phyloP scores from a whole-genome alignment of 202 grass and related monocot genomes.

The Musa balbisiana region DNA sequence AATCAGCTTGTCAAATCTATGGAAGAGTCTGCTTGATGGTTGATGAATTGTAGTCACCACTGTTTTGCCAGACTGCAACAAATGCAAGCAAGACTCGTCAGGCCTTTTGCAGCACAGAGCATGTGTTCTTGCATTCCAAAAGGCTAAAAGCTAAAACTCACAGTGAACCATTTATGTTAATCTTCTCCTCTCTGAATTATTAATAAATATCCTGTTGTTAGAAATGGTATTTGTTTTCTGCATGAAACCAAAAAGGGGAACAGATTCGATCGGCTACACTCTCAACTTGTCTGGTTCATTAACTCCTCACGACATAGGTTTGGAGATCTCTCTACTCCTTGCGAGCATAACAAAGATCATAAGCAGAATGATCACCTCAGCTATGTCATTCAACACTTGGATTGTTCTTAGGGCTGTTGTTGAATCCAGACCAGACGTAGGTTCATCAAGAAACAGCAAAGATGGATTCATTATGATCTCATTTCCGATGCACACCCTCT shows the following conservation, averaged over 20 bases:
- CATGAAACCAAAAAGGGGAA: no score
- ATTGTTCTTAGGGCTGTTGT: slow-evolving; percentile 83
- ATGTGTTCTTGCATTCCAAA: no score
- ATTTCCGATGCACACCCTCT: slow-evolving; percentile 92
- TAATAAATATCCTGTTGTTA: no score
- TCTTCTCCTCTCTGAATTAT: no score
- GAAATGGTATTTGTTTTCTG: no score
- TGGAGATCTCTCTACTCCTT: background rate
- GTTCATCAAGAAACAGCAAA: slow-evolving; percentile 90
- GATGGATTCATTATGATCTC: slow-evolving; percentile 97
- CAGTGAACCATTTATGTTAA: no score
- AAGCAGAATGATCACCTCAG: slow-evolving; percentile 36
- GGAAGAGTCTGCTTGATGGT: slow-evolving; percentile 91
- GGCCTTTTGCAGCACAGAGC: background rate
- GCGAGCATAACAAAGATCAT: background rate
- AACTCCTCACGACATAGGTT: no score
- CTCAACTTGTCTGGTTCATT: no score
- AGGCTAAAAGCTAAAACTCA: no score
- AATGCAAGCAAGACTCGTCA: background rate
- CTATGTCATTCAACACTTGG: slow-evolving; percentile 78
- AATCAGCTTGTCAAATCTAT: slow-evolving; percentile 86
- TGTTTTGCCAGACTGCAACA: slow-evolving; percentile 67
- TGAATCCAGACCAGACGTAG: slow-evolving; percentile 91
- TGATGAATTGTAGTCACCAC: slow-evolving; percentile 93
- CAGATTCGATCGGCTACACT: no score